Evolutionary conservation across 192 early-diverging fungal genomes (phyloP).

Genomic region (Oehlia diaphana): DNA sequence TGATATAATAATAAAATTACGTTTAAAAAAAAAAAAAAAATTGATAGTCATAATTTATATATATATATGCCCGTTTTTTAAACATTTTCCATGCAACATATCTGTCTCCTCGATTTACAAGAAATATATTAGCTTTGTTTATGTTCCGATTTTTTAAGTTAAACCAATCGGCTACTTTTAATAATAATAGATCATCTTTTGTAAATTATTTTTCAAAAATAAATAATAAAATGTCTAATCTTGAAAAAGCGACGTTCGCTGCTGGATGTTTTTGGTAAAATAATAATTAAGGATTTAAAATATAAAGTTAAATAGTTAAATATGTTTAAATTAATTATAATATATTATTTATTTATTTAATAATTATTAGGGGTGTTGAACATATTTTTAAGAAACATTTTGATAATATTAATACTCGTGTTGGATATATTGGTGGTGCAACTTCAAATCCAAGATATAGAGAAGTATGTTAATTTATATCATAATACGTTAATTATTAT

Average conservation of each 20-base stretch:
- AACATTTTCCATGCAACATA: no score
- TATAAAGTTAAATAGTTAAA: no score
- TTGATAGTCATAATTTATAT: no score
- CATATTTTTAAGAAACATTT: constrained; percentile 52
- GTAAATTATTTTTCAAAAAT: neutral
- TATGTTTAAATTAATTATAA: no score
- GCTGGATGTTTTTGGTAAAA: constrained; percentile 92
- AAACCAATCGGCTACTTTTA: no score
- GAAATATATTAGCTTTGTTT: no score
- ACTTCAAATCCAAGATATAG: constrained; percentile 46
- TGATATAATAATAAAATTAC: no score
- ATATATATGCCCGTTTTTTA: no score
- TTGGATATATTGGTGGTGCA: constrained; percentile 59
- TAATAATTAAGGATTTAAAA: no score
- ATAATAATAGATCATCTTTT: neutral
- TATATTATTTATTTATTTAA: neutral
- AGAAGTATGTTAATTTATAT: constrained; percentile 37
- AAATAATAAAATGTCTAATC: constrained; percentile 11
- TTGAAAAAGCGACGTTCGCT: constrained; percentile 77
- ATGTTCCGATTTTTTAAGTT: no score
- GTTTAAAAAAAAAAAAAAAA: no score
- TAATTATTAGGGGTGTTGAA: constrained; percentile 52
- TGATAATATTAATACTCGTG: constrained; percentile 49
- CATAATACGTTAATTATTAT: neutral
- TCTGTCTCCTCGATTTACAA: no score